These are phyloP conservation scores for Aureobasidium sp. DNA, from an alignment of 2,329 filamentous ascomycete genomes.

Conservation along the genomic window DNA sequence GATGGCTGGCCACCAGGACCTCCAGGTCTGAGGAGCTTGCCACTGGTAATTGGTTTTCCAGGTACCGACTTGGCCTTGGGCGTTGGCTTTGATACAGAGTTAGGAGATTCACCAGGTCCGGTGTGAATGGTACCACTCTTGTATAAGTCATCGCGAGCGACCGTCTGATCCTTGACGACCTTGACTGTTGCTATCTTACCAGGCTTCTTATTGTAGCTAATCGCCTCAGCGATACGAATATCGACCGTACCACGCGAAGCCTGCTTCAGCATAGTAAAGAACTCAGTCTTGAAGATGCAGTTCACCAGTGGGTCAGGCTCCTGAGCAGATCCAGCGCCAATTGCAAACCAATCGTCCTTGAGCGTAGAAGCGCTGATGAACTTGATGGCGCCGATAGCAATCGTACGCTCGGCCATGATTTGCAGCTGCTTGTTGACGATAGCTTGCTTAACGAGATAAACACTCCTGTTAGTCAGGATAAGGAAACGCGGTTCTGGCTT, in stretches of 20 bases:
- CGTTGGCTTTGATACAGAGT: slow-evolving; percentile 73
- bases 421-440: slow-evolving; percentile 74
- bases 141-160: slow-evolving; percentile 70
- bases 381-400: slow-evolving; percentile 82
- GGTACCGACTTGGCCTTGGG: slow-evolving; percentile 81
- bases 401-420: slow-evolving; percentile 72
- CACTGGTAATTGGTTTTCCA: slow-evolving; percentile 83
- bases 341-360: slow-evolving; percentile 94
- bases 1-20: slow-evolving; percentile 77
- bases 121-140: slow-evolving; percentile 92
- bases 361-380: slow-evolving; percentile 72
- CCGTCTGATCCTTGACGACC: slow-evolving; percentile 76
- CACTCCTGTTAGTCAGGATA: slow-evolving; percentile 74
- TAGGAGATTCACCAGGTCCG: slow-evolving; percentile 72
- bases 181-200: slow-evolving; percentile 86
- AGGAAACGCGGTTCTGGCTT: slow-evolving; percentile 83
- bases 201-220: slow-evolving; percentile 97
- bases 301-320: slow-evolving; percentile 90
- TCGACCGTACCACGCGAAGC: slow-evolving; percentile 73
- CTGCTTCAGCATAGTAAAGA: slow-evolving; percentile 84
- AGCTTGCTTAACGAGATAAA: slow-evolving; percentile 82
- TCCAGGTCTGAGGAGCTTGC: slow-evolving; percentile 84
- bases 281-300: slow-evolving; percentile 92
- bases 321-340: slow-evolving; percentile 81
- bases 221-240: slow-evolving; percentile 71